Conservation (phyloP, 495 filamentous ascomycete species). For the Aspergillus campestris region DNA sequence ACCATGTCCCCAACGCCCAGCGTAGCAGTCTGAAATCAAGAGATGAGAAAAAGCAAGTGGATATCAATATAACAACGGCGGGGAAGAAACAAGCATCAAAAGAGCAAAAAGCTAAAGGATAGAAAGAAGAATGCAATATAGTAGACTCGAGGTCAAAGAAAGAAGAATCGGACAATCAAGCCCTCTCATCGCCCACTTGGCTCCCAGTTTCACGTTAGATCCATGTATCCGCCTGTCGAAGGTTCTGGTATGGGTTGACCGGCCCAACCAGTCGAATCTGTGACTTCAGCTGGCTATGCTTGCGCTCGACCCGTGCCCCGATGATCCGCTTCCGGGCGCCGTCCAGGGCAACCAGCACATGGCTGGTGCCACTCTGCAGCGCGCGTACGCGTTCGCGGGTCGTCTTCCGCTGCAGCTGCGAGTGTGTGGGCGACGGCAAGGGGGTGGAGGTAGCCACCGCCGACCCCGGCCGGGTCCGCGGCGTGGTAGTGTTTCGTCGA, state of each 20-base stretch:
- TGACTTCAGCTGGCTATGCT: slow-evolving; percentile 32
- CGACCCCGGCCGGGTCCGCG: neutral
- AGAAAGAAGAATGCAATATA: neutral
- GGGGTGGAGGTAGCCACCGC: slow-evolving; percentile 8
- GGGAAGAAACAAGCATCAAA: neutral
- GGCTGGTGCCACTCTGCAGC: slow-evolving; percentile 23
- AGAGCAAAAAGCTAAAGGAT: neutral
- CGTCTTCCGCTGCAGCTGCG: slow-evolving; percentile 19
- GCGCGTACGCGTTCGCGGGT: slow-evolving; percentile 20
- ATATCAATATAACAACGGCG: neutral
- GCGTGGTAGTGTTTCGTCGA: slow-evolving; percentile 1
- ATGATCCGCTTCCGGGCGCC: slow-evolving; percentile 27
- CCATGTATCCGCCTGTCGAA: slow-evolving; percentile 27
- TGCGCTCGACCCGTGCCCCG: slow-evolving; percentile 24
- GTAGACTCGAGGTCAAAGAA: neutral
- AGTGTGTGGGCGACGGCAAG: slow-evolving; percentile 12
- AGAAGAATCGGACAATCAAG: neutral
- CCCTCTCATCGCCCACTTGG: neutral
- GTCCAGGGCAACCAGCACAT: slow-evolving; percentile 21
- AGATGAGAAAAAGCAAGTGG: neutral
- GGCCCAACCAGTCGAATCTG: slow-evolving; percentile 38
- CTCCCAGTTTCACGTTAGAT: slow-evolving; percentile 10
- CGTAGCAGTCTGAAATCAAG: neutral
- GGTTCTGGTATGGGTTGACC: slow-evolving; percentile 26
- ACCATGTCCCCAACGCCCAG: slow-evolving; percentile 2